phyloP scores from a whole-genome alignment of 2,329 filamentous ascomycete genomes.

The Pyrenochaeta sp. region DNA sequence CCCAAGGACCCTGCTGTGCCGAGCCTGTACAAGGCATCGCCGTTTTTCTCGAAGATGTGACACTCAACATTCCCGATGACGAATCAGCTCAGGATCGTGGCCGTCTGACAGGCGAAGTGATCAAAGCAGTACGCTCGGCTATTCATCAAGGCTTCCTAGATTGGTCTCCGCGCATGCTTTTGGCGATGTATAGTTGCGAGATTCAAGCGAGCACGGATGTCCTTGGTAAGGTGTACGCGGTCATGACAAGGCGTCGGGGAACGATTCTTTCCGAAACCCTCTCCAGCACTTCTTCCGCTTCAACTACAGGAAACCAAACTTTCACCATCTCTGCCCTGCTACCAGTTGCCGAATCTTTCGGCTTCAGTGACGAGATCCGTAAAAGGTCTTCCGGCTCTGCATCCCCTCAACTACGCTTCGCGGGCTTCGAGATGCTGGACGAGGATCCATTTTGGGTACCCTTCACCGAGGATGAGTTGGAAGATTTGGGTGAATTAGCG shows the following conservation, averaged over 20 bases:
- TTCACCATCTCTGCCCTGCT: slow-evolving; percentile 91
- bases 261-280: slow-evolving; percentile 89
- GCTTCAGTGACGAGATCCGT: slow-evolving; percentile 94
- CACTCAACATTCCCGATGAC: slow-evolving; percentile 63
- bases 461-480: slow-evolving; percentile 93
- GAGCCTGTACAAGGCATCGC: slow-evolving; percentile 94
- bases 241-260: slow-evolving; percentile 93
- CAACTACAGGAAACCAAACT: slow-evolving; percentile 91
- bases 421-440: slow-evolving; percentile 90
- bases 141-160: slow-evolving; percentile 89
- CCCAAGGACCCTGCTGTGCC: slow-evolving; percentile 88
- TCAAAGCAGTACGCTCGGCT: slow-evolving; percentile 85
- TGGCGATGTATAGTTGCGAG: slow-evolving; percentile 98
- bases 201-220: slow-evolving; percentile 97
- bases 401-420: slow-evolving; percentile 90
- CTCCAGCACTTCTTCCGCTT: slow-evolving; percentile 95
- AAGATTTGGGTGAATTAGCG: slow-evolving; percentile 92
- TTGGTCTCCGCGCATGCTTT: slow-evolving; percentile 93
- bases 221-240: slow-evolving; percentile 91
- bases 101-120: slow-evolving; percentile 89
- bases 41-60: slow-evolving; percentile 84
- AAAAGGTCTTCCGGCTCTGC: slow-evolving; percentile 92
- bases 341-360: slow-evolving; percentile 94
- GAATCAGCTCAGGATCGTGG: slow-evolving; percentile 70
- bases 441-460: slow-evolving; percentile 99